Base-by-base conservation (phyloP, 805 yeast genomes). In the Hanseniaspora hatyaiensis region DNA sequence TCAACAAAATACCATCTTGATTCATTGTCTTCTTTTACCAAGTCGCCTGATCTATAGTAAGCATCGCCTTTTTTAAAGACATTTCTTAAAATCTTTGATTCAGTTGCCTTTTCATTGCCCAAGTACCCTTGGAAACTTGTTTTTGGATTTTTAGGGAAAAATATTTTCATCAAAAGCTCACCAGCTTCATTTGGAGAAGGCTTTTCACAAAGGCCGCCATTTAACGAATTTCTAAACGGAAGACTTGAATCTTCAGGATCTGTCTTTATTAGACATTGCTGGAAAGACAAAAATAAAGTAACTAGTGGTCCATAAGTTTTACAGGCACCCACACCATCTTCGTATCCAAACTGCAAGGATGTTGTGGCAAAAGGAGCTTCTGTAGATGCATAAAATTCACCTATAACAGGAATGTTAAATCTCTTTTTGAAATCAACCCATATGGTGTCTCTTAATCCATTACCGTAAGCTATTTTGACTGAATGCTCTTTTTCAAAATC, bases 351-450 rank as follows among this genome's bases (percentile, higher is more conserved):
- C 64, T 89, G 96, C 57, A 75, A 73, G 57, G 78, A 79, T 1
- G 94, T 86, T 15, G 88, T 74, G 1, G 94, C 95, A 55, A 84
- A 74, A 16, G 96, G 96, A 2, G 89, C 78, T 60, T 88, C 97
- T 0, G 96, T 86, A 2, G 95, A 82, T 1, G 95, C 95, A 63
- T 88, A 88, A 59, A 89, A 88, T 61, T 88, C 97, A 13, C 94
- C 95, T 51, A 88, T 72, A 4, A 75, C 80, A 23, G 72, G 67
- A 51, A 88, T 80, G 50, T 77, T 72, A 68, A 88, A 88, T 52
- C 95, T 69, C 19, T 71, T 64, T 62, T 85, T 86, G 65, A 88
- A 83, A 46, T 77, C 76, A 50, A 60, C 64, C 97, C 97, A 88
- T 48, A 89, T 82, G 59, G 89, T 96, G 8, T 78, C 75, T 55